Evolutionary conservation across 805 yeast species (phyloP).

Genomic region (Priceomyces carsonii): DNA sequence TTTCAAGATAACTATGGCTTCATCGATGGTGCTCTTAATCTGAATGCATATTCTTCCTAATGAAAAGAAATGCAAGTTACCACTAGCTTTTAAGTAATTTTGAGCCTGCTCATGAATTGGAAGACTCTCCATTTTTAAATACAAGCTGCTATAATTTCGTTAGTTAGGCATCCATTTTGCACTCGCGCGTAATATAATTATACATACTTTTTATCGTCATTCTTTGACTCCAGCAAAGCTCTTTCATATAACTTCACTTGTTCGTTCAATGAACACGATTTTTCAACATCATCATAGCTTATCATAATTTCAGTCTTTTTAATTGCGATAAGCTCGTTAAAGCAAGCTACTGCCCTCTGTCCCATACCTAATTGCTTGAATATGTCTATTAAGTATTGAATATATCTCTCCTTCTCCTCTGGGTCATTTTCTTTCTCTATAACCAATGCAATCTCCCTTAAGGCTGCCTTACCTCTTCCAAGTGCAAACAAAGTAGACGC

Average conservation of each 20-base stretch:
- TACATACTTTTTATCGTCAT: no score
- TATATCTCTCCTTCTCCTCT: slow-evolving; percentile 14
- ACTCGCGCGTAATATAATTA: no score
- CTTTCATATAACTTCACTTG: no score
- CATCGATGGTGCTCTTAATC: slow-evolving; percentile 6
- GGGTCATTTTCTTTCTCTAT: slow-evolving; percentile 21
- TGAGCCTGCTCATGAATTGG: slow-evolving; percentile 24
- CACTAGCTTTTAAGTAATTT: slow-evolving; percentile 13
- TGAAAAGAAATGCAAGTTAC: slow-evolving; percentile 17
- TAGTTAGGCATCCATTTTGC: no score
- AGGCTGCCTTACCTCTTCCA: slow-evolving; percentile 23
- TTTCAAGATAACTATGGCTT: slow-evolving; percentile 4
- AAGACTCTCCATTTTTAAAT: not conserved
- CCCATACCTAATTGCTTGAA: slow-evolving; percentile 16
- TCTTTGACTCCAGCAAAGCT: no score
- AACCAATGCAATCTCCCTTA: slow-evolving; percentile 25
- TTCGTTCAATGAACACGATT: no score
- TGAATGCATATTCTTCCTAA: slow-evolving; percentile 17
- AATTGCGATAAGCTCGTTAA: slow-evolving; percentile 12
- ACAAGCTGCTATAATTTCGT: slow-evolving; percentile 1
- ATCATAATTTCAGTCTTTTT: slow-evolving; percentile 9
- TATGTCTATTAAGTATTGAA: slow-evolving; percentile 15
- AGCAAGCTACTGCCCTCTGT: slow-evolving; percentile 11
- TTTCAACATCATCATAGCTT: slow-evolving; percentile 4
- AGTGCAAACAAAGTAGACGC: slow-evolving; percentile 20